Conservation (phyloP, 768 basidiomycete genomes). For the Tulasnella sp. region DNA sequence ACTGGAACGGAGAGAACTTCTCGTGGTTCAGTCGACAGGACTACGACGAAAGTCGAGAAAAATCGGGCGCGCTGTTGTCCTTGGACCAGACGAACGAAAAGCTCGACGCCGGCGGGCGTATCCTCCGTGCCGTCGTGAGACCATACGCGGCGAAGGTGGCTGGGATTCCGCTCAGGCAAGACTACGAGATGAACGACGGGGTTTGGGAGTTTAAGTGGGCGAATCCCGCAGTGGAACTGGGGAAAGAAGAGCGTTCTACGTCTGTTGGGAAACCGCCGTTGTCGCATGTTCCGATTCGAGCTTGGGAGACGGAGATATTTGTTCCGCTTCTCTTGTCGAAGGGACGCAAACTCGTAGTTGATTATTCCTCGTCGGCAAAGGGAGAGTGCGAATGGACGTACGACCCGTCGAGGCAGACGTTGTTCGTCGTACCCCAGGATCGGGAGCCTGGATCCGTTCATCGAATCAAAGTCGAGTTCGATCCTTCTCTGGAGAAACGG, state of each 20-base stretch:
- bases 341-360: slow-evolving; percentile 45
- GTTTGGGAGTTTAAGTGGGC: slow-evolving; percentile 56
- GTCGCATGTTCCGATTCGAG: slow-evolving; percentile 31
- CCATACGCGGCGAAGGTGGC: slow-evolving; percentile 88
- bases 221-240: slow-evolving; percentile 23
- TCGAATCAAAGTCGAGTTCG: slow-evolving; percentile 42
- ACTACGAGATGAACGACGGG: slow-evolving; percentile 70
- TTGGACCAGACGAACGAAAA: slow-evolving; percentile 49
- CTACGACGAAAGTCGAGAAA: slow-evolving; percentile 24
- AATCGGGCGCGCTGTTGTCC: neutral
- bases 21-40: slow-evolving; percentile 57
- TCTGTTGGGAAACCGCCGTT: slow-evolving; percentile 31
- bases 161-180: slow-evolving; percentile 62
- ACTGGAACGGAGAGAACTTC: slow-evolving; percentile 97
- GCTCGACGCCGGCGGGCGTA: slow-evolving; percentile 72
- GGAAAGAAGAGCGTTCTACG: neutral
- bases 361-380: slow-evolving; percentile 28
- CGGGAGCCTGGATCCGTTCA: slow-evolving; percentile 37
- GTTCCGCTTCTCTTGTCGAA: slow-evolving; percentile 52
- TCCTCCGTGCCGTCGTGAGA: slow-evolving; percentile 67
- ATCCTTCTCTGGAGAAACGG: slow-evolving; percentile 35
- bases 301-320: slow-evolving; percentile 71
- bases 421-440: slow-evolving; percentile 47
- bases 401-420: slow-evolving; percentile 58
- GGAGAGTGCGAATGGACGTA: slow-evolving; percentile 41